Percentiles rank a stretch among this genome's conserved stretches.
phyloP scores from a whole-genome alignment of 371 early-diverging fungal genomes.

The Syncephalis plumigaleata region DNA sequence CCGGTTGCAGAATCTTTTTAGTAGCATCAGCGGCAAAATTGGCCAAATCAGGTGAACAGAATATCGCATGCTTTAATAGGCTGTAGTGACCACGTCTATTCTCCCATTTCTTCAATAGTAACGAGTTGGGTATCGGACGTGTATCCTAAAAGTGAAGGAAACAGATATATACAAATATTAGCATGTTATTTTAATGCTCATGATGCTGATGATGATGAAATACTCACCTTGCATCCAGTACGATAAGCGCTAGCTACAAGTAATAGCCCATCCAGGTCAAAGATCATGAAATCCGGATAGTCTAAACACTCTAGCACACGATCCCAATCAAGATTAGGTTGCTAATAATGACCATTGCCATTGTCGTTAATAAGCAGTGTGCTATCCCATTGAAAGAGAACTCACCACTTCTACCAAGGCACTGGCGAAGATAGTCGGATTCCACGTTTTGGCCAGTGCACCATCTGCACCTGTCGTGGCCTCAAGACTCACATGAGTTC shows the following conservation, averaged over 20 bases:
- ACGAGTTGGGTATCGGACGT: background rate
- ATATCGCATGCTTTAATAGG: too few species aligned
- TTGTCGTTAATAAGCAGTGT: background rate
- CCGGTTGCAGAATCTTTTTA: slow-evolving; percentile 25
- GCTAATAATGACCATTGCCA: slow-evolving; percentile 11
- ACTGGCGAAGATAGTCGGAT: slow-evolving; percentile 41
- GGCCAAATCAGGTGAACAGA: too few species aligned
- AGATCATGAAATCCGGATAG: slow-evolving; percentile 43
- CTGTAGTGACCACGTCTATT: too few species aligned
- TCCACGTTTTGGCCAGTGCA: slow-evolving; percentile 25
- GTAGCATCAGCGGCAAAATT: slow-evolving; percentile 9
- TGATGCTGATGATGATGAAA: background rate
- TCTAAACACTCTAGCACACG: slow-evolving; percentile 44
- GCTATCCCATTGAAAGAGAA: background rate
- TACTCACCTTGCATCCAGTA: slow-evolving; percentile 31
- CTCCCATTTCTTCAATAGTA: too few species aligned
- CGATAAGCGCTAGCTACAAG: slow-evolving; percentile 46
- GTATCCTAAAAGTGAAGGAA: slow-evolving; percentile 2
- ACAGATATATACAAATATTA: background rate
- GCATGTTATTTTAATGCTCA: too few species aligned
- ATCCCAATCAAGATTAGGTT: slow-evolving; percentile 41
- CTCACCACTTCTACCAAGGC: slow-evolving; percentile 33
- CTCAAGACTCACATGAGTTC: slow-evolving; percentile 30
- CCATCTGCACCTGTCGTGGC: slow-evolving; percentile 8
- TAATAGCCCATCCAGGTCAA: slow-evolving; percentile 40